Evolutionary conservation across 345 rosid genomes (phyloP).

Genomic region (Populus nigra): DNA sequence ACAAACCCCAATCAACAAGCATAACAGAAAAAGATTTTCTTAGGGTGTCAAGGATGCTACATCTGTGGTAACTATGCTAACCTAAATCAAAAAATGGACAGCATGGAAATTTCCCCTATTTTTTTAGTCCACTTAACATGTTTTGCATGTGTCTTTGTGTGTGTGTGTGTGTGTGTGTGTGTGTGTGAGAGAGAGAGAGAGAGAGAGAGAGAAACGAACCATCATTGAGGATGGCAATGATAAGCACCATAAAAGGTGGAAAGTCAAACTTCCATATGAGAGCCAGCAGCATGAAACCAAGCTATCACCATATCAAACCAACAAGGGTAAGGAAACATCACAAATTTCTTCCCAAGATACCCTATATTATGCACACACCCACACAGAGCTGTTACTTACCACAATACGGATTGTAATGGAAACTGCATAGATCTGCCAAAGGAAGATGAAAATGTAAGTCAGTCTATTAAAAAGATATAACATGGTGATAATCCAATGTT

Average conservation of each 20-base stretch:
- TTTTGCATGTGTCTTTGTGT: background rate
- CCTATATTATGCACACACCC: background rate
- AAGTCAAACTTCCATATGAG: constrained; percentile 97
- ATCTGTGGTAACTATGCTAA: background rate
- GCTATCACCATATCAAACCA: constrained; percentile 44
- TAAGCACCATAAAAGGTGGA: constrained; percentile 99
- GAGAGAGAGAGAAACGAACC: constrained; percentile 48
- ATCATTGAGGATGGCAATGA: constrained; percentile 93
- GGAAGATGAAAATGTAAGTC: constrained; percentile 9
- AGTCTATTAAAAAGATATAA: background rate
- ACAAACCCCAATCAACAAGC: background rate
- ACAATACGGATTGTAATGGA: constrained; percentile 99
- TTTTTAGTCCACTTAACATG: too few species aligned
- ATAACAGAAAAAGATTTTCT: background rate
- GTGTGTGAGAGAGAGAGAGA: background rate
- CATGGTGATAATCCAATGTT: constrained; percentile 18
- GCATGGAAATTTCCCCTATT: background rate
- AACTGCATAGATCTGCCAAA: constrained; percentile 88
- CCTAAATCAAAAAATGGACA: background rate
- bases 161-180: background rate
- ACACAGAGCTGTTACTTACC: constrained; percentile 43
- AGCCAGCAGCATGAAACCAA: constrained; percentile 96
- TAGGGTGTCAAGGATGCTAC: background rate
- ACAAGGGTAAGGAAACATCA: background rate
- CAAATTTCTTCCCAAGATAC: background rate